phyloP scores from a whole-genome alignment of 495 filamentous ascomycete species.

The Penicillium canescens region DNA sequence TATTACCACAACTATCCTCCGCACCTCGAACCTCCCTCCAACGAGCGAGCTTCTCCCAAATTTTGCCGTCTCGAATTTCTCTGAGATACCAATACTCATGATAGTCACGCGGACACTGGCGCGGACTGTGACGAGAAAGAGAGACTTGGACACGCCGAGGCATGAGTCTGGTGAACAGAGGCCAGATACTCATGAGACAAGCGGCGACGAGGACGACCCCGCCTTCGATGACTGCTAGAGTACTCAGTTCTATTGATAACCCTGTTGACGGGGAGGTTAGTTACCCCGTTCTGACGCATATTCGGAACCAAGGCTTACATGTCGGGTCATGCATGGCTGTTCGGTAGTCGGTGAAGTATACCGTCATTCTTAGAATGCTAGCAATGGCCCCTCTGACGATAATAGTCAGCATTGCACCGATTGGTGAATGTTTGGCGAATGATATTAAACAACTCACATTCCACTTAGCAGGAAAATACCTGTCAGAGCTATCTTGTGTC shows the following conservation, averaged over 20 bases:
- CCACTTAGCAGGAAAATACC: slow-evolving; percentile 25
- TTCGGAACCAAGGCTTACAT: slow-evolving; percentile 8
- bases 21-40: neutral
- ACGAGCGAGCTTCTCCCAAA: neutral
- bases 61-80: neutral
- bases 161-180: slow-evolving; percentile 16
- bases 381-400: slow-evolving; percentile 15
- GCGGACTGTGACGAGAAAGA: neutral
- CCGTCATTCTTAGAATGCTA: slow-evolving; percentile 18
- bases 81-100: neutral
- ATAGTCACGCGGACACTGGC: neutral
- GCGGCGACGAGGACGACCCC: slow-evolving; percentile 19
- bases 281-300: neutral
- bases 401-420: neutral
- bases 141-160: slow-evolving; percentile 4
- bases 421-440: neutral
- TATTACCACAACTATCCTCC: slow-evolving; percentile 6
- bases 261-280: neutral
- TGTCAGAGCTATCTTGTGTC: slow-evolving; percentile 22
- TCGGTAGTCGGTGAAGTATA: slow-evolving; percentile 10
- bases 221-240: slow-evolving; percentile 13
- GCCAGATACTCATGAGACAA: slow-evolving; percentile 23
- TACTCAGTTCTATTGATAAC: slow-evolving; percentile 12
- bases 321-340: slow-evolving; percentile 12
- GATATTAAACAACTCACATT: slow-evolving; percentile 15